phyloP scores from a whole-genome alignment of 768 basidiomycete genomes.

The Austroboletus festivus region DNA sequence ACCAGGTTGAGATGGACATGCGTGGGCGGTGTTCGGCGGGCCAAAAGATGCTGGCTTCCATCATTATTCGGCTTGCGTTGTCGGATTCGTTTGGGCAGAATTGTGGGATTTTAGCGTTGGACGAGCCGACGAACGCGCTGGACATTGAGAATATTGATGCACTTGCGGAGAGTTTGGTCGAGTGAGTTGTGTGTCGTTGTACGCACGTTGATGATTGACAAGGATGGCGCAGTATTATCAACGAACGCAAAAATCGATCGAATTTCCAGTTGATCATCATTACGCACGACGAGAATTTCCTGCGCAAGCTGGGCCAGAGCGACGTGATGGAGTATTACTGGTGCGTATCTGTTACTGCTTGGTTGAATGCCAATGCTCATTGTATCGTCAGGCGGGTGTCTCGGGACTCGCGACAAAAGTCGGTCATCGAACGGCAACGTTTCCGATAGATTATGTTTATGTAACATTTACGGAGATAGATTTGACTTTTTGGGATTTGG shows the following conservation, averaged over 20 bases:
- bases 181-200: conserved; percentile 52
- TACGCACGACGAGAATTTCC: conserved; percentile 96
- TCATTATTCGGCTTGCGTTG: conserved; percentile 94
- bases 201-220: background rate
- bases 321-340: conserved; percentile 97
- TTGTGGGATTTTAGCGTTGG: conserved; percentile 94
- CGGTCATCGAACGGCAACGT: conserved; percentile 67
- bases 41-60: conserved; percentile 97
- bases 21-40: conserved; percentile 97
- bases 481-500: conserved; percentile 13
- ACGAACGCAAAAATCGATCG: conserved; percentile 81
- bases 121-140: conserved; percentile 97
- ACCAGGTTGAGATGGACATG: conserved; percentile 99
- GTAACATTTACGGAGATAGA: background rate
- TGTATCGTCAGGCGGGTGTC: conserved; percentile 80
- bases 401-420: conserved; percentile 67
- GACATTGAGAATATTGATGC: conserved; percentile 97
- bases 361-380: background rate
- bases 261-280: conserved; percentile 98
- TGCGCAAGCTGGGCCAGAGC: conserved; percentile 83
- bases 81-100: conserved; percentile 98
- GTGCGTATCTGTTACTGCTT: conserved; percentile 35
- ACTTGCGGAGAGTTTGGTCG: conserved; percentile 84
- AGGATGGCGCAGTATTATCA: conserved; percentile 68
- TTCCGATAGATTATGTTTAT: conserved; percentile 47